Evolutionary conservation across 176 grass and related monocot genomes (phyloP), one percentile per base, ranked within the genome.

Genomic region (Juncus effusus): DNA sequence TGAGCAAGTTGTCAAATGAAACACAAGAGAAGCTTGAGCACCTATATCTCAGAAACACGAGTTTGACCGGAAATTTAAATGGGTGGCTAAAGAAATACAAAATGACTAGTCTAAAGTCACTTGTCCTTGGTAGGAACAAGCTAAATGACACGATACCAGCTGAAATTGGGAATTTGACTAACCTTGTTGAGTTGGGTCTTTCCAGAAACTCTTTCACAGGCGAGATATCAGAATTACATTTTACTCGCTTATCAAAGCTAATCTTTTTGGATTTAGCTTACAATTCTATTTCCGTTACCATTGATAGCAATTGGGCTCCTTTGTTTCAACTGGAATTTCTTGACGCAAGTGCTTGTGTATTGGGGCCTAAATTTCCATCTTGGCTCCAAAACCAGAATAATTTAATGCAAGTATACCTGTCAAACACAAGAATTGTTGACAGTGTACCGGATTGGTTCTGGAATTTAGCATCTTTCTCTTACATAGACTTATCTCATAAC

Each of bases 331-430:
- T 65, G 3, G 40, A 12, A 4, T 9, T 0, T 7, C 39, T 65
- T 1, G 1, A 2, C 2, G 14, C 50, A 5, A 3, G 7, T 11
- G 13, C 36, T 44, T 49, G 62, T 62, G 8, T 49, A 47, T 4
- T 60, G 7, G 54, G 69, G 40, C 67, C 51, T 54, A 54, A 63
- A 16, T 70, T 78, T 55, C 76, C 76, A 54, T 16, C 64, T 19
- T 78, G 65, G 76, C 41, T 71, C 2, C 16, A 12, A 37, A 64
- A 16, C 2, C 76, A 78, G 41, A 16, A 38, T 4, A 3, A 55
- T 19, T 39, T 70, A 13, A 0, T 4, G 3, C 0, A 1, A 4
- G 5, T 78, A 36, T 0, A 52, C 41, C 42, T 78, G 52, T 62
- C 6, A 1, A 61, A 53, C 28, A 61, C 47, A 4, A 3, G 37